phyloP scores from a whole-genome alignment of 148 eudicot species.

The Silene uniflora region DNA sequence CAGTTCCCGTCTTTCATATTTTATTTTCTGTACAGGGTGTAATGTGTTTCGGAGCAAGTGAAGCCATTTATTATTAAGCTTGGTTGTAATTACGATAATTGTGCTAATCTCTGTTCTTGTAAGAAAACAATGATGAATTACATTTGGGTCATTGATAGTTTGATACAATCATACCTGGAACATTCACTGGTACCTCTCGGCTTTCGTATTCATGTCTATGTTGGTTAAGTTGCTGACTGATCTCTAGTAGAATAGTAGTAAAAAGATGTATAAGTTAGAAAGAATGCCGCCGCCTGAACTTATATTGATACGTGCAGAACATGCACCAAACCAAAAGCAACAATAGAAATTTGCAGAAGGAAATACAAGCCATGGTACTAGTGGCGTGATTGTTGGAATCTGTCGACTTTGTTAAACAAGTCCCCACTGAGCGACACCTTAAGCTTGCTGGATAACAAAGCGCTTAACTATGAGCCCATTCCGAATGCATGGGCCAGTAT shows the following conservation, averaged over 20 bases:
- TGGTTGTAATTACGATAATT: background rate
- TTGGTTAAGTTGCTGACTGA: no score
- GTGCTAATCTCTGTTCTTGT: background rate
- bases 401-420: no score
- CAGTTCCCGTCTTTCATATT: background rate
- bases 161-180: background rate
- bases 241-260: no score
- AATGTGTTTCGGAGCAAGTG: background rate
- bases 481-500: no score
- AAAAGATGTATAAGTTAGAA: background rate
- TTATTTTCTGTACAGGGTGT: constrained; percentile 8
- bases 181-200: background rate
- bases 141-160: background rate
- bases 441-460: background rate
- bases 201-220: background rate
- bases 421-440: background rate
- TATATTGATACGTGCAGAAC: background rate
- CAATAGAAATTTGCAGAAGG: background rate
- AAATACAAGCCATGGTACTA: background rate
- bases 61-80: background rate
- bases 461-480: no score
- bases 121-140: background rate
- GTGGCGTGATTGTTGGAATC: background rate
- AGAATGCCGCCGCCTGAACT: background rate
- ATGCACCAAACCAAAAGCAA: background rate